phyloP scores from a whole-genome alignment of 805 yeast species.

The Wickerhamomyces chaumierensis region DNA sequence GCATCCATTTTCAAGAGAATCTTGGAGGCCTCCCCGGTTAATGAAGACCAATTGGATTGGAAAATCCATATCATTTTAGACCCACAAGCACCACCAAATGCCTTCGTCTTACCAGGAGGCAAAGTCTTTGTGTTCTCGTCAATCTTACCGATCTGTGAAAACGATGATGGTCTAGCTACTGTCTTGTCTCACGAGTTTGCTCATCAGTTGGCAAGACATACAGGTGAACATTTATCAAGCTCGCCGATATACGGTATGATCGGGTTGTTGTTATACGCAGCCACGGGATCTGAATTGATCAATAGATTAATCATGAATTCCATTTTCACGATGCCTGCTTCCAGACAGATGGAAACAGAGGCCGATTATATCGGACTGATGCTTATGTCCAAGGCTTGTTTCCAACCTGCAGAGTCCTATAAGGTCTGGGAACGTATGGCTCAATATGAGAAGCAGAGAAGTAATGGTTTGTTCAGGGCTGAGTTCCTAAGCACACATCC shows the following conservation, averaged over 20 bases:
- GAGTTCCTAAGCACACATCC: conserved; percentile 89
- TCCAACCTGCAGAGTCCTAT: conserved; percentile 63
- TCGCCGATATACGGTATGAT: conserved; percentile 58
- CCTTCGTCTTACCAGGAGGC: conserved; percentile 93
- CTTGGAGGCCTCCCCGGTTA: conserved; percentile 40
- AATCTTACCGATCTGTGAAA: conserved; percentile 64
- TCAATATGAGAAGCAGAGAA: conserved; percentile 26
- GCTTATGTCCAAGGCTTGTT: conserved; percentile 88
- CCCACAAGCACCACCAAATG: conserved; percentile 77
- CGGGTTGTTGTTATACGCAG: conserved; percentile 39
- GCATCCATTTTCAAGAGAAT: conserved; percentile 52
- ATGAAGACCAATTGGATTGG: conserved; percentile 44
- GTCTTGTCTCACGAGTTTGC: conserved; percentile 90
- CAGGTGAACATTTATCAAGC: conserved; percentile 70
- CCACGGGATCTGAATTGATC: conserved; percentile 49
- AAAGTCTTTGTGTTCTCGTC: conserved; percentile 83
- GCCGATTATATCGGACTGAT: conserved; percentile 92
- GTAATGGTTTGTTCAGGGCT: conserved; percentile 5
- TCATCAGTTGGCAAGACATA: conserved; percentile 88
- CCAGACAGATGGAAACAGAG: conserved; percentile 90
- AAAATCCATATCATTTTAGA: conserved; percentile 67
- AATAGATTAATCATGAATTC: conserved; percentile 44
- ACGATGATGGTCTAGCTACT: conserved; percentile 92
- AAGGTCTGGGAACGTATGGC: conserved; percentile 79
- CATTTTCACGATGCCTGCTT: conserved; percentile 66